phyloP scores from a whole-genome alignment of 441 rosid species.

The Gossypium trilobum region DNA sequence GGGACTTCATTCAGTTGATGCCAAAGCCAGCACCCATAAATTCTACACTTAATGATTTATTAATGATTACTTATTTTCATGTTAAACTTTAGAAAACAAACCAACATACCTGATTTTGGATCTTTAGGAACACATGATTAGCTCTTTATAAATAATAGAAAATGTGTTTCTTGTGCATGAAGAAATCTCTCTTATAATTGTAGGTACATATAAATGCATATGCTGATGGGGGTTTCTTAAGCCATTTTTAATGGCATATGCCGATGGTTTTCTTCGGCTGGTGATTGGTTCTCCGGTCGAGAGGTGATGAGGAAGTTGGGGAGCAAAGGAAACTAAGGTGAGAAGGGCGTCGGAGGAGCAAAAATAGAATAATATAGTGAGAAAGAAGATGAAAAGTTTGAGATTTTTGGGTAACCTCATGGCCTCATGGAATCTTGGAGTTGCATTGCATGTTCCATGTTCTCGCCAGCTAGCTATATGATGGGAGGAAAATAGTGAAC shows the following conservation, averaged over 20 bases:
- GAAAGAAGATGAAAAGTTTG: too few species aligned
- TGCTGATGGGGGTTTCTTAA: not conserved
- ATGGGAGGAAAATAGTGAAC: too few species aligned
- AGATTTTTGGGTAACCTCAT: too few species aligned
- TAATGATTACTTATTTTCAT: slow-evolving; percentile 7
- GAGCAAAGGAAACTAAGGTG: too few species aligned
- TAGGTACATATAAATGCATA: not conserved
- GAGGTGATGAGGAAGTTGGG: too few species aligned
- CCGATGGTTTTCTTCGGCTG: too few species aligned
- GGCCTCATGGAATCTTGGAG: too few species aligned
- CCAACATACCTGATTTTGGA: slow-evolving; percentile 13
- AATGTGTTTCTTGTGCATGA: slow-evolving; percentile 9
- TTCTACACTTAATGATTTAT: not conserved
- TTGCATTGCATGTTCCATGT: too few species aligned
- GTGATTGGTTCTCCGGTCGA: too few species aligned
- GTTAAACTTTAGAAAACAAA: slow-evolving; percentile 4
- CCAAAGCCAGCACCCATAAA: not conserved
- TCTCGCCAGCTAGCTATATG: too few species aligned
- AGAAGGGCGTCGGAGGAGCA: too few species aligned
- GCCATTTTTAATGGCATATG: not conserved
- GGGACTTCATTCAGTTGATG: not conserved
- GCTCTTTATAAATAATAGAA: slow-evolving; percentile 7
- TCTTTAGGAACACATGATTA: not conserved
- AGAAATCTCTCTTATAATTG: not conserved
- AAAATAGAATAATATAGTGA: too few species aligned